phyloP scores from a whole-genome alignment of 1,284 basidiomycete species.

The Leccinum fuscescens region DNA sequence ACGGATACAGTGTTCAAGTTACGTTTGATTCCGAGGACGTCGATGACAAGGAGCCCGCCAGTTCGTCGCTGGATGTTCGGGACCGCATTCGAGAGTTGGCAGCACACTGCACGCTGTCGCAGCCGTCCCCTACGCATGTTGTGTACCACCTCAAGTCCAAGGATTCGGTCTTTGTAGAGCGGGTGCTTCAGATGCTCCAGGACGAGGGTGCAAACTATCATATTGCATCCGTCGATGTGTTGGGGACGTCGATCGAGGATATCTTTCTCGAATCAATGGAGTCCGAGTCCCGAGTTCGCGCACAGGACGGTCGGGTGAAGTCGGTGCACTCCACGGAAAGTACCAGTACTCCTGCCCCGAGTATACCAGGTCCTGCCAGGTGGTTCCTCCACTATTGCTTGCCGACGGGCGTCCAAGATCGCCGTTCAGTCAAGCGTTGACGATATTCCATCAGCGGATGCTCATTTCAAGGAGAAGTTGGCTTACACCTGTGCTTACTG shows the following conservation, averaged over 20 bases:
- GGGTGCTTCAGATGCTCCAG: constrained; percentile 57
- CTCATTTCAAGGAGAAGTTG: constrained; percentile 66
- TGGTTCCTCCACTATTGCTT: constrained; percentile 40
- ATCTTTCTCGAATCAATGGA: constrained; percentile 76
- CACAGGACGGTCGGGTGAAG: constrained; percentile 9
- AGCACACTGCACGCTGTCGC: constrained; percentile 43
- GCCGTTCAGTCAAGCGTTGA: constrained; percentile 58
- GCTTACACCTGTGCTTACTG: constrained; percentile 60
- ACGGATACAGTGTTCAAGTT: constrained; percentile 67
- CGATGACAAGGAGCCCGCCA: constrained; percentile 13
- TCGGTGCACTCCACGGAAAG: constrained; percentile 13
- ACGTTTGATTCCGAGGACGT: constrained; percentile 36
- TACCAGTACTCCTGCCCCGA: background rate
- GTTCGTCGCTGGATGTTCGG: constrained; percentile 38
- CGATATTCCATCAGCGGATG: constrained; percentile 72
- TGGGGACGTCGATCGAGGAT: constrained; percentile 75
- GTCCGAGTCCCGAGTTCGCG: constrained; percentile 32
- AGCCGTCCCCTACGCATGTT: constrained; percentile 40
- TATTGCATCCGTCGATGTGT: constrained; percentile 60
- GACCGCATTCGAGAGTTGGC: constrained; percentile 45
- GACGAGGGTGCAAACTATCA: constrained; percentile 36
- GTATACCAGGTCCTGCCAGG: constrained; percentile 41
- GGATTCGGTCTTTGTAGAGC: constrained; percentile 51
- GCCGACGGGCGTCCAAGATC: constrained; percentile 51
- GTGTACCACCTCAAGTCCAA: constrained; percentile 59